Percentiles rank a stretch among this genome's conserved stretches.
Evolutionary conservation across 2,329 filamentous ascomycete species (phyloP).

Genomic region (Pseudocercospora cruenta): DNA sequence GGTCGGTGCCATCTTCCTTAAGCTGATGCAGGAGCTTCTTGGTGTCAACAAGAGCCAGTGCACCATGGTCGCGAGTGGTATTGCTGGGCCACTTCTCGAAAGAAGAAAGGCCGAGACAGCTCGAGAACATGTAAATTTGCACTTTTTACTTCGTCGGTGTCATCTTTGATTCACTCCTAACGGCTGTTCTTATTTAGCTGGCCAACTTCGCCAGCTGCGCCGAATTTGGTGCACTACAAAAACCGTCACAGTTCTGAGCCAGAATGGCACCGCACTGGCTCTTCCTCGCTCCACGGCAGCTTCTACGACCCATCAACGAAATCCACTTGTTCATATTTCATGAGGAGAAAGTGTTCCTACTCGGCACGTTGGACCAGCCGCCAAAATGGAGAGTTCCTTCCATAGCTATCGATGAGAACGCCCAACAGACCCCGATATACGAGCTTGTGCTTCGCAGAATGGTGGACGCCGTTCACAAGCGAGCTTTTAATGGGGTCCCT

Average conservation of each 20-base stretch:
- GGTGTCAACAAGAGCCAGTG: neutral
- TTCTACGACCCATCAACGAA: neutral
- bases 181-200: no score
- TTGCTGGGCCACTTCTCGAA: no score
- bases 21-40: neutral
- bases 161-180: no score
- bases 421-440: neutral
- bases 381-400: neutral
- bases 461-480: neutral
- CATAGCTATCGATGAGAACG: neutral
- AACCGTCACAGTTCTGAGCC: neutral
- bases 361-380: neutral
- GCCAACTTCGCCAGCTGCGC: neutral
- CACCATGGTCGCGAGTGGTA: neutral
- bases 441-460: neutral
- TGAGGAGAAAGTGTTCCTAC: neutral
- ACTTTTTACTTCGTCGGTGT: no score
- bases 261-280: neutral
- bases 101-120: no score
- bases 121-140: no score
- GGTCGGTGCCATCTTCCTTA: neutral
- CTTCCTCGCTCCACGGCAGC: neutral
- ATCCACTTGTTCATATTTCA: slow-evolving; percentile 1
- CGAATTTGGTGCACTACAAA: neutral
- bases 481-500: neutral